phyloP scores from a whole-genome alignment of 345 rosid genomes.

The Rhizophora apiculata region DNA sequence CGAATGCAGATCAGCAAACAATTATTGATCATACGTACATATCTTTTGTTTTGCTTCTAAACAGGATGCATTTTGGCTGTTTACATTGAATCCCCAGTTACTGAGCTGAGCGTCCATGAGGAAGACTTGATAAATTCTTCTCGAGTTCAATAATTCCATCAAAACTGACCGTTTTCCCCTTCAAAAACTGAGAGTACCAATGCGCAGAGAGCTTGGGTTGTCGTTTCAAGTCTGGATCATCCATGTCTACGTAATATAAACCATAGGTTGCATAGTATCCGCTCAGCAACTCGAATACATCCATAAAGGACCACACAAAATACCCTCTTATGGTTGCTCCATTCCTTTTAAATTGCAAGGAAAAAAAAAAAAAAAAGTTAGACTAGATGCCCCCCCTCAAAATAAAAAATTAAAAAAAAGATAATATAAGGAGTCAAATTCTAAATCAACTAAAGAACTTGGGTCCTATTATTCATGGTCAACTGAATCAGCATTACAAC shows the following conservation, averaged over 20 bases:
- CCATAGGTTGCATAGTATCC: constrained; percentile 40
- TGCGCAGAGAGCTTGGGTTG: constrained; percentile 49
- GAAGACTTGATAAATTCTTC: not conserved
- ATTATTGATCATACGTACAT: no score
- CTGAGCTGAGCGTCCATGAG: not conserved
- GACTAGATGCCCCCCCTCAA: no score
- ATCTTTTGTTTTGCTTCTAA: no score
- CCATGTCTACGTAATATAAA: constrained; percentile 42
- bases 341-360: constrained; percentile 26
- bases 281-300: constrained; percentile 37
- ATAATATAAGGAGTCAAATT: not conserved
- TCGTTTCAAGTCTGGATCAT: constrained; percentile 39
- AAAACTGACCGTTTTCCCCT: constrained; percentile 21
- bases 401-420: not conserved
- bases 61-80: no score
- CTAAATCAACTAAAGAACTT: not conserved
- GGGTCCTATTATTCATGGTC: no score
- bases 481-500: no score
- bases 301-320: constrained; percentile 52
- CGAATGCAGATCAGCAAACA: no score
- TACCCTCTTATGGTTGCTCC: constrained; percentile 48
- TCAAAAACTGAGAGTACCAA: constrained; percentile 47
- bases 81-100: not conserved
- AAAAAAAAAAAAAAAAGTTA: not conserved
- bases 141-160: constrained; percentile 15